phyloP scores from a whole-genome alignment of 2,329 filamentous ascomycete species.

The Colletotrichum camelliae region DNA sequence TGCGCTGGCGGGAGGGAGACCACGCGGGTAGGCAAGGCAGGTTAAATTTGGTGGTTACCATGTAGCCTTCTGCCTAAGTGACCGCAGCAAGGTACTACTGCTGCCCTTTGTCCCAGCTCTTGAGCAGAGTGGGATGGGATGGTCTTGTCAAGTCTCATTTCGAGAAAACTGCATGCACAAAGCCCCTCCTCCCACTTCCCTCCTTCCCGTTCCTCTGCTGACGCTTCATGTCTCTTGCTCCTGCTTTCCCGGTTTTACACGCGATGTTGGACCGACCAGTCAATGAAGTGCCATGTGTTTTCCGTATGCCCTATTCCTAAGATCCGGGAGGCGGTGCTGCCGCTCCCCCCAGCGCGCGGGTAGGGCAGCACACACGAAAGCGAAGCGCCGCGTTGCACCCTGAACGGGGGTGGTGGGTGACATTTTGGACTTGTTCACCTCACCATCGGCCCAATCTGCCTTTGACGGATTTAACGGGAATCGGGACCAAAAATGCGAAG shows the following conservation, averaged over 20 bases:
- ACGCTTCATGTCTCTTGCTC: neutral
- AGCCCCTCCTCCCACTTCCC: neutral
- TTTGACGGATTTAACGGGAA: neutral
- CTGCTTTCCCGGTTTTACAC: neutral
- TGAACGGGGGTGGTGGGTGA: neutral
- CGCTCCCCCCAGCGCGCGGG: neutral
- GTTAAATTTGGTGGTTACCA: neutral
- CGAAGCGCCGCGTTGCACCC: neutral
- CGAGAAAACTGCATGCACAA: neutral
- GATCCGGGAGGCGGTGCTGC: neutral
- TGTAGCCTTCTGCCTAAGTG: neutral
- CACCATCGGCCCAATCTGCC: neutral
- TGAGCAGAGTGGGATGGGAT: neutral
- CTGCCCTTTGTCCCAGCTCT: neutral
- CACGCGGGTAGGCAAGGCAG: neutral
- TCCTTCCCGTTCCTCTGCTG: neutral
- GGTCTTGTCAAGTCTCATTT: neutral
- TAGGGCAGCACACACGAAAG: neutral
- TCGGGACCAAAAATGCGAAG: neutral
- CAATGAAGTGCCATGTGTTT: neutral
- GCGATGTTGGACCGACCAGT: neutral
- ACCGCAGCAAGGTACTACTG: neutral
- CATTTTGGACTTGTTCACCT: neutral
- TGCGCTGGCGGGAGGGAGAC: slow-evolving; percentile 9
- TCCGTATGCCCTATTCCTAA: neutral